Conservation (phyloP, 2,329 filamentous ascomycete genomes). For the Fusarium pseudoanthophilum region DNA sequence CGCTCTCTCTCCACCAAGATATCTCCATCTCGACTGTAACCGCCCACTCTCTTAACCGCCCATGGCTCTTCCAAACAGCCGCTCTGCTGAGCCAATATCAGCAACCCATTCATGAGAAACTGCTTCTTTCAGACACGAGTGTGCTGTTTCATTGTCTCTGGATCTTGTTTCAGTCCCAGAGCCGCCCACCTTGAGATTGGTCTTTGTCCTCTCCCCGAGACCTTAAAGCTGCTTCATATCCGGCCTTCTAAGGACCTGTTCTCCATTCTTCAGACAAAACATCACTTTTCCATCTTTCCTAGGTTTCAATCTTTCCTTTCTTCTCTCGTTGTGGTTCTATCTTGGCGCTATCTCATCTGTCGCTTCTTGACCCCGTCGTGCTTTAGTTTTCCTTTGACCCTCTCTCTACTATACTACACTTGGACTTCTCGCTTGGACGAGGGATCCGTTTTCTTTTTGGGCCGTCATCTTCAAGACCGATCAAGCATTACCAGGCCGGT, state of each 20-base stretch:
- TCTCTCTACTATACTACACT: slow-evolving; percentile 15
- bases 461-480: slow-evolving; percentile 28
- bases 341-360: slow-evolving; percentile 42
- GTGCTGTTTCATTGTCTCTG: slow-evolving; percentile 62
- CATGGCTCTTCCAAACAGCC: slow-evolving; percentile 54
- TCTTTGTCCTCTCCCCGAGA: slow-evolving; percentile 36
- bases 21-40: slow-evolving; percentile 28
- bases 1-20: slow-evolving; percentile 9
- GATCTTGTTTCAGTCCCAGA: slow-evolving; percentile 47
- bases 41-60: slow-evolving; percentile 44
- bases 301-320: slow-evolving; percentile 26
- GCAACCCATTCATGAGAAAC: slow-evolving; percentile 53
- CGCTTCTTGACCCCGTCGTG: slow-evolving; percentile 40
- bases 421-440: slow-evolving; percentile 33
- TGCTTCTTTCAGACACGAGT: slow-evolving; percentile 61
- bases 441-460: slow-evolving; percentile 36
- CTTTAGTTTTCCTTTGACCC: slow-evolving; percentile 24
- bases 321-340: slow-evolving; percentile 44
- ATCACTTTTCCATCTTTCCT: slow-evolving; percentile 18
- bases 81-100: slow-evolving; percentile 63
- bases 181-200: slow-evolving; percentile 47
- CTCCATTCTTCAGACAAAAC: slow-evolving; percentile 41
- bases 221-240: slow-evolving; percentile 49
- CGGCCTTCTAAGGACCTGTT: slow-evolving; percentile 41
- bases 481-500: slow-evolving; percentile 42